Evolutionary conservation across 2,329 filamentous ascomycete genomes (phyloP).

Genomic region (Ampelomyces quisqualis): DNA sequence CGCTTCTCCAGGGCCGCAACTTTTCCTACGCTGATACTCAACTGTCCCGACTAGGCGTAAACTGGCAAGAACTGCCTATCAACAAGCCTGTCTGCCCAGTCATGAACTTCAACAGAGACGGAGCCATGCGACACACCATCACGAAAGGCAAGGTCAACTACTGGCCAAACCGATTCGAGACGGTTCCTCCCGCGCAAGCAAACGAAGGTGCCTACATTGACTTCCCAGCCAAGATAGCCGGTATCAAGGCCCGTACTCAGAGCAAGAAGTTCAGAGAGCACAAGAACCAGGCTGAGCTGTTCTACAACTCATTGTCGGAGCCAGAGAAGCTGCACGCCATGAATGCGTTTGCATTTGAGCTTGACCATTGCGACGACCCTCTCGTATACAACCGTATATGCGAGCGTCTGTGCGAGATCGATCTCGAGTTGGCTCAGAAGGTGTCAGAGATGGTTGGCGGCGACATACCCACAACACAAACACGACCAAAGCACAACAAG

Average conservation of each 20-base stretch:
- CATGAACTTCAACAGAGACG: slow-evolving; percentile 76
- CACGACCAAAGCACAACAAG: slow-evolving; percentile 63
- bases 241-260: slow-evolving; percentile 68
- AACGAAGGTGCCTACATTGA: slow-evolving; percentile 69
- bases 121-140: slow-evolving; percentile 70
- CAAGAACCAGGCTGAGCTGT: slow-evolving; percentile 74
- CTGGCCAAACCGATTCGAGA: slow-evolving; percentile 72
- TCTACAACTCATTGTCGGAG: slow-evolving; percentile 73
- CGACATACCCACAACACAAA: slow-evolving; percentile 56
- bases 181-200: slow-evolving; percentile 61
- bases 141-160: slow-evolving; percentile 74
- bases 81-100: slow-evolving; percentile 74
- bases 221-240: slow-evolving; percentile 63
- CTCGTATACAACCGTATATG: slow-evolving; percentile 72
- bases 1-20: slow-evolving; percentile 72
- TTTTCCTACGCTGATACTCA: slow-evolving; percentile 68
- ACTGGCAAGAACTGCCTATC: slow-evolving; percentile 76
- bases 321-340: slow-evolving; percentile 66
- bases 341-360: slow-evolving; percentile 65
- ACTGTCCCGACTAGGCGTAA: slow-evolving; percentile 67
- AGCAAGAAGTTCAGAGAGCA: slow-evolving; percentile 78
- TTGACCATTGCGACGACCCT: slow-evolving; percentile 80
- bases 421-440: slow-evolving; percentile 65
- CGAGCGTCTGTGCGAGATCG: slow-evolving; percentile 69
- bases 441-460: slow-evolving; percentile 72